These are phyloP conservation scores for Aspergillus sclerotioniger DNA, from an alignment of 495 filamentous ascomycete genomes.

Conservation along the genomic window DNA sequence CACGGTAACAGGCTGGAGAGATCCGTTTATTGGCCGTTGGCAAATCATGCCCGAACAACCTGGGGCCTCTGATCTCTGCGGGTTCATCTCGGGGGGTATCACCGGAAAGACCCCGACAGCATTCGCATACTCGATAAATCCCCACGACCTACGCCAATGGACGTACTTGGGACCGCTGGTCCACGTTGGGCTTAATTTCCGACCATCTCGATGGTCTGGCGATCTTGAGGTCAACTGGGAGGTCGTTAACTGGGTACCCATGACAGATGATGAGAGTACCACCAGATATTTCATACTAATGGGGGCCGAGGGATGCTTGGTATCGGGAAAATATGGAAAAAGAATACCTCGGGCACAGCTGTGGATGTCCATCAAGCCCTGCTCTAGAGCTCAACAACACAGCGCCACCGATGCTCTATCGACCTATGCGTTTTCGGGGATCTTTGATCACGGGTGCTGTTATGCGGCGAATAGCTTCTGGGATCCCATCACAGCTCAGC, in stretches of 20 bases:
- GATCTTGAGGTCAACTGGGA: slow-evolving; percentile 59
- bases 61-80: slow-evolving; percentile 37
- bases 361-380: slow-evolving; percentile 35
- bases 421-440: slow-evolving; percentile 29
- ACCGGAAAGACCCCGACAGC: slow-evolving; percentile 44
- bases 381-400: background rate
- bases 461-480: slow-evolving; percentile 43
- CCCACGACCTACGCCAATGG: slow-evolving; percentile 49
- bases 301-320: slow-evolving; percentile 47
- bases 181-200: slow-evolving; percentile 42
- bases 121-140: slow-evolving; percentile 51
- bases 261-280: slow-evolving; percentile 33
- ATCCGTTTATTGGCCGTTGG: slow-evolving; percentile 51
- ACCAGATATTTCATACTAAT: slow-evolving; percentile 45
- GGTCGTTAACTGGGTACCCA: slow-evolving; percentile 49
- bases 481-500: slow-evolving; percentile 29
- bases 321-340: slow-evolving; percentile 11
- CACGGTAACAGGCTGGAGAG: slow-evolving; percentile 55
- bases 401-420: slow-evolving; percentile 16
- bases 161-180: slow-evolving; percentile 49
- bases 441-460: slow-evolving; percentile 38
- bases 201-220: slow-evolving; percentile 46
- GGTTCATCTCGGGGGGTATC: slow-evolving; percentile 54
- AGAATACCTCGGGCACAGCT: slow-evolving; percentile 30
- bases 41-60: slow-evolving; percentile 37